phyloP scores from a whole-genome alignment of 176 grass and related monocot genomes.

The Aegilops tauschii region DNA sequence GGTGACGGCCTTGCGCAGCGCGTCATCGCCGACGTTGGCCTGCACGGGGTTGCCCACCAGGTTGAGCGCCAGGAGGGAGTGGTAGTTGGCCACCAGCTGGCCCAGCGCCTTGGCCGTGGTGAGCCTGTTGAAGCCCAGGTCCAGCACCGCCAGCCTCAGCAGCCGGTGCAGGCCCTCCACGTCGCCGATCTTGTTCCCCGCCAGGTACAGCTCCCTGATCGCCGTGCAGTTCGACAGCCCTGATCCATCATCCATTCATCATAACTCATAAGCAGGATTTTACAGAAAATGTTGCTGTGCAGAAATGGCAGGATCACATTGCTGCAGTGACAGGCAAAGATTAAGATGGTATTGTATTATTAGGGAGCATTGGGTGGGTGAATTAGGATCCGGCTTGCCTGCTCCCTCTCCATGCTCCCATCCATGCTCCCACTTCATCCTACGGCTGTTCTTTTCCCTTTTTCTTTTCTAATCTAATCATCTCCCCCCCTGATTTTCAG shows the following conservation, averaged over 20 bases:
- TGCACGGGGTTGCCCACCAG: conserved; percentile 90
- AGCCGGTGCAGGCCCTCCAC: conserved; percentile 96
- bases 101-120: conserved; percentile 86
- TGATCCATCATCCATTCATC: not conserved
- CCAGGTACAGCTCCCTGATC: conserved; percentile 83
- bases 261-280: not conserved
- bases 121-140: conserved; percentile 97
- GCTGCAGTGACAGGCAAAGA: not conserved
- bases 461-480: too few species aligned
- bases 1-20: conserved; percentile 63
- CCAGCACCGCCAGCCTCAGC: conserved; percentile 87
- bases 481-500: too few species aligned
- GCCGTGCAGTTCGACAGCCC: conserved; percentile 81
- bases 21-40: conserved; percentile 87
- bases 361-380: not conserved
- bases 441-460: too few species aligned
- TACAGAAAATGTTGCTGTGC: not conserved
- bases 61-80: conserved; percentile 89
- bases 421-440: too few species aligned
- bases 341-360: not conserved
- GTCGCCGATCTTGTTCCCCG: conserved; percentile 87
- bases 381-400: not conserved
- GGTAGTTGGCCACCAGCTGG: conserved; percentile 97
- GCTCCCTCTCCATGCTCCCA: too few species aligned
- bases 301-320: not conserved